Conservation (phyloP, 2,329 filamentous ascomycete genomes). For the Cryphonectria nitschkei region DNA sequence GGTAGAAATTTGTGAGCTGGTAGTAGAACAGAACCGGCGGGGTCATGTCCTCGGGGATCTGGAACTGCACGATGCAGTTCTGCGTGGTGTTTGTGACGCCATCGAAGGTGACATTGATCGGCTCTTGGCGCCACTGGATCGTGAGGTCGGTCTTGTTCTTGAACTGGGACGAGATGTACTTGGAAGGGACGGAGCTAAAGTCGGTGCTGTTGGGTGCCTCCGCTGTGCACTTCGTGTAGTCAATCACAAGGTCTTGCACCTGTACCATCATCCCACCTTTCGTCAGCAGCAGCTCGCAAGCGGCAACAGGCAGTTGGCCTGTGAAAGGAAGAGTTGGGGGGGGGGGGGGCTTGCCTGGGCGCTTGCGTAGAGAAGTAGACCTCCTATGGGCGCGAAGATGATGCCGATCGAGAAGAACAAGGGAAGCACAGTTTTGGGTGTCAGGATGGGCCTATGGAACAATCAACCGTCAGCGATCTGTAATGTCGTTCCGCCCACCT, state of each 20-base stretch:
- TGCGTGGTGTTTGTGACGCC: constrained; percentile 42
- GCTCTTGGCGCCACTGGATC: constrained; percentile 49
- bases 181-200: constrained; percentile 56
- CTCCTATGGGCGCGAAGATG: constrained; percentile 92
- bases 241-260: constrained; percentile 89
- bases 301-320: constrained; percentile 13
- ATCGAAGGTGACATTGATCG: constrained; percentile 46
- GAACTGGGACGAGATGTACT: constrained; percentile 71
- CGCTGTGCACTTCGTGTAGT: constrained; percentile 79
- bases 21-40: constrained; percentile 93
- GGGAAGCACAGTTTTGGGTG: constrained; percentile 88
- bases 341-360: constrained; percentile 60
- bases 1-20: constrained; percentile 95
- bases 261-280: constrained; percentile 41
- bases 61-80: constrained; percentile 77
- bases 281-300: constrained; percentile 17
- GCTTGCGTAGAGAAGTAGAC: constrained; percentile 83
- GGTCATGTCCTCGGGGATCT: constrained; percentile 76
- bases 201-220: constrained; percentile 52
- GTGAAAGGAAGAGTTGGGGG: neutral
- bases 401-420: constrained; percentile 90
- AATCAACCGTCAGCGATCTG: constrained; percentile 20
- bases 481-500: too few species aligned
- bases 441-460: constrained; percentile 77
- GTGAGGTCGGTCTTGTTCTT: constrained; percentile 52